These are phyloP conservation scores for Pseudopithomyces chartarum DNA, from an alignment of 2,329 filamentous ascomycete genomes.

Conservation along the genomic window DNA sequence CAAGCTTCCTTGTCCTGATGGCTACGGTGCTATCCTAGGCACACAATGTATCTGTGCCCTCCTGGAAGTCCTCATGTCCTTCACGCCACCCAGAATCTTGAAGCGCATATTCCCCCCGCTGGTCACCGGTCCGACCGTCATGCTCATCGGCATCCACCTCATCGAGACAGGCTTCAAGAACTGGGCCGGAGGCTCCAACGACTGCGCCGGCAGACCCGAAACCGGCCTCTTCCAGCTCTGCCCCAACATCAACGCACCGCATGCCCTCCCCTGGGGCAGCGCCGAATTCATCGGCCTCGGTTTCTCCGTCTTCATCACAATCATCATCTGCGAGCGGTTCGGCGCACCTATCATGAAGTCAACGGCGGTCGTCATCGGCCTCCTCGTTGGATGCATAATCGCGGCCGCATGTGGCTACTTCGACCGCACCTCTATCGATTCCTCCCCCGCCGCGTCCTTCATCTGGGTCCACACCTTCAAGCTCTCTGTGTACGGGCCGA, in stretches of 20 bases:
- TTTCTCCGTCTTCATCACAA: conserved; percentile 79
- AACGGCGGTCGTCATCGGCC: conserved; percentile 74
- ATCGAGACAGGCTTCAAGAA: conserved; percentile 74
- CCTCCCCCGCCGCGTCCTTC: conserved; percentile 73
- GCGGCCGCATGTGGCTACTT: conserved; percentile 80
- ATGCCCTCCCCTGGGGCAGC: conserved; percentile 75
- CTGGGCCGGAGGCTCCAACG: conserved; percentile 77
- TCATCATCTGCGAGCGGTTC: conserved; percentile 80
- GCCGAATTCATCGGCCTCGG: conserved; percentile 79
- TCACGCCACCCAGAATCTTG: conserved; percentile 71
- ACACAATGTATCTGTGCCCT: conserved; percentile 58
- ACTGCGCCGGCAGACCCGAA: conserved; percentile 52
- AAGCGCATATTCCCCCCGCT: conserved; percentile 79
- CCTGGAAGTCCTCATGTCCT: conserved; percentile 75
- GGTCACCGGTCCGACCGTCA: conserved; percentile 70
- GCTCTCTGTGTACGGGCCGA: conserved; percentile 71
- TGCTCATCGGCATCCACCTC: conserved; percentile 74
- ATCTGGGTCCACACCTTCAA: conserved; percentile 81
- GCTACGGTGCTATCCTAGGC: conserved; percentile 76
- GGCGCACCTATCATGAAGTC: conserved; percentile 86
- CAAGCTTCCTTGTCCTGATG: conserved; percentile 74
- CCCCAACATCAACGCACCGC: conserved; percentile 65
- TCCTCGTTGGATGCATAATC: conserved; percentile 78
- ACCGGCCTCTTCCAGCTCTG: conserved; percentile 66
- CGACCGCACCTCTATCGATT: conserved; percentile 71